Evolutionary conservation across 768 basidiomycete species (phyloP), one percentile per base, ranked within the genome.

Genomic region (Cyclocybe cylindracea): DNA sequence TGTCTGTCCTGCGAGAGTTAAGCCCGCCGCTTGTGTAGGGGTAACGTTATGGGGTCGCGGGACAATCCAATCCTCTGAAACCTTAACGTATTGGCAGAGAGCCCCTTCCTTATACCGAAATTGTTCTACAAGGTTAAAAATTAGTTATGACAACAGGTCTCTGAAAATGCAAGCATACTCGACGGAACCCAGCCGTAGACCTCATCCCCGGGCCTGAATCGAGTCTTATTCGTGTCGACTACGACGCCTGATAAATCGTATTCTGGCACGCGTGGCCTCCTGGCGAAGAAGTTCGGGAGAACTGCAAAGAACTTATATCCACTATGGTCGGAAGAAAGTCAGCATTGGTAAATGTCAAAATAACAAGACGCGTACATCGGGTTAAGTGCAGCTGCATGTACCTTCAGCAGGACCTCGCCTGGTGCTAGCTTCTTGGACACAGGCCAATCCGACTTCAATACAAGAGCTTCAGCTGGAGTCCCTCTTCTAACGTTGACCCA

Each of bases 241-340:
- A 92, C 68, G 4, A 79, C 70, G 3, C 90, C 90, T 0, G 86
- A 67, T 29, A 89, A 66, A 58, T 92, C 90, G 46, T 74, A 61
- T 58, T 86, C 89, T 24, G 83, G 73, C 1, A 80, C 69, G 31
- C 77, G 68, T 1, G 87, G 86, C 19, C 80, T 71, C 7, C 61
- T 65, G 2, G 71, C 67, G 7, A 84, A 10, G 43, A 79, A 70
- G 38, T 73, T 76, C 8, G 85, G 85, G 10, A 78, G 10, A 1
- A 68, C 1, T 13, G 61, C 61, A 78, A 87, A 80, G 1, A 82
- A 0, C 61, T 88, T 89, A 65, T 77, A 84, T 0, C 80, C 84
- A 34, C 86, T 87, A 24, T 2, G 5, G 24, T 24, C 24, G 55
- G 19, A 39, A 33, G 49, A n/a, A n/a, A 32, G 16, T n/a, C 32